Evolutionary conservation across 2,329 filamentous ascomycete genomes (phyloP).

Genomic region (Chaetomium sp.): DNA sequence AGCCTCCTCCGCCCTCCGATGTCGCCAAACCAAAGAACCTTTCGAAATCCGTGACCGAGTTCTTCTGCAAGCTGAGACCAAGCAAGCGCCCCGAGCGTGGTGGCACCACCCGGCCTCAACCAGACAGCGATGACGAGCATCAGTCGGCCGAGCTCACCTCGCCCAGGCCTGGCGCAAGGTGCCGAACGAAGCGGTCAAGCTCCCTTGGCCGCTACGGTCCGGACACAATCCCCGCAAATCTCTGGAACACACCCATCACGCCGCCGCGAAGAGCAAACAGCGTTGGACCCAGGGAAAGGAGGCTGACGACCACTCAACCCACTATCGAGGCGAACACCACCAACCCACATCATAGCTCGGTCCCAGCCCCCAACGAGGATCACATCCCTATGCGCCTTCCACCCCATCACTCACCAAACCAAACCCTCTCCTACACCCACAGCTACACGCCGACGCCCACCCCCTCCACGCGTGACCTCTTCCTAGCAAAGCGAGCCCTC

Average conservation of each 20-base stretch:
- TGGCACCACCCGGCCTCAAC: conserved; percentile 45
- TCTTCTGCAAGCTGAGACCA: conserved; percentile 51
- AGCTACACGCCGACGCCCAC: background rate
- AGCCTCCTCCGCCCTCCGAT: background rate
- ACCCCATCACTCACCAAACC: background rate
- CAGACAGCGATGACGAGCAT: background rate
- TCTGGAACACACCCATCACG: conserved; percentile 26
- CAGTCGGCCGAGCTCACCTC: conserved; percentile 8
- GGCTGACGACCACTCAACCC: background rate
- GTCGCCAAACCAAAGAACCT: background rate
- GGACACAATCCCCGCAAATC: conserved; percentile 21
- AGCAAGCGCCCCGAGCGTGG: conserved; percentile 54
- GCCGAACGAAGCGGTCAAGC: conserved; percentile 8
- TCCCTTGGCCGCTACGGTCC: conserved; percentile 5
- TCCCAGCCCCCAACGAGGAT: background rate
- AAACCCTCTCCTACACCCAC: background rate
- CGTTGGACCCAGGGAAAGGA: background rate
- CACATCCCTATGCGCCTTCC: background rate
- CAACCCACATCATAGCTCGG: background rate
- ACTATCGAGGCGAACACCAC: background rate
- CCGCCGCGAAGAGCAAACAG: conserved; percentile 19
- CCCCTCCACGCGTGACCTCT: conserved; percentile 28
- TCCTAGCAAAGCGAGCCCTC: conserved; percentile 41
- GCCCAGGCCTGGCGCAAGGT: background rate
- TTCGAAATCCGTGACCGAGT: conserved; percentile 41